Evolutionary conservation across 2,329 filamentous ascomycete species (phyloP).

Genomic region (Alternaria longipes): DNA sequence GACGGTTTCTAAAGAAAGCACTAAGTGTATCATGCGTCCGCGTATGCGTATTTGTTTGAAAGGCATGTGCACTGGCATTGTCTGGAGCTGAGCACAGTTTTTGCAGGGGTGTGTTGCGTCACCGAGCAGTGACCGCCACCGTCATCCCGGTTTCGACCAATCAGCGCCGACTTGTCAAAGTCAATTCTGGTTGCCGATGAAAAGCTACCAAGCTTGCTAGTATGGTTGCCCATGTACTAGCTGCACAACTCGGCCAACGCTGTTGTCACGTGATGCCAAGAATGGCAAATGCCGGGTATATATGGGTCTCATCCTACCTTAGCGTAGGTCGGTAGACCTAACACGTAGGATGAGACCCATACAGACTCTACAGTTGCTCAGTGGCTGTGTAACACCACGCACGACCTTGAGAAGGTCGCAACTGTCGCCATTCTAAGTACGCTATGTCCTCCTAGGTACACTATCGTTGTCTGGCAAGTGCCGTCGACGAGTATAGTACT

Average conservation of each 20-base stretch:
- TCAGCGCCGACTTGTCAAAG: neutral
- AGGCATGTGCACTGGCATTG: neutral
- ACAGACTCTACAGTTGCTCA: fast-evolving
- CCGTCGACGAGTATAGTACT: neutral
- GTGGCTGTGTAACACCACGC: neutral
- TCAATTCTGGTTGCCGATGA: neutral
- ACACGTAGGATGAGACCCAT: too few relatives aligned
- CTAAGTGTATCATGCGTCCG: neutral
- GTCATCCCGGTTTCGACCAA: neutral
- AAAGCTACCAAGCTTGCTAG: neutral
- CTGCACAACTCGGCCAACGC: neutral
- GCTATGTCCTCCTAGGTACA: neutral
- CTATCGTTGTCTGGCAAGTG: neutral
- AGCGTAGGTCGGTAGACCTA: too few relatives aligned
- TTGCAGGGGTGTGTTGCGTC: neutral
- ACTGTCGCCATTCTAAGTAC: neutral
- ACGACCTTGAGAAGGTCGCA: neutral
- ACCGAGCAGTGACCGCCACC: neutral
- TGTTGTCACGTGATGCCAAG: too few relatives aligned
- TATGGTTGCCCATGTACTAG: neutral
- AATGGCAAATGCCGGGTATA: too few relatives aligned
- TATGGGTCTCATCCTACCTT: too few relatives aligned
- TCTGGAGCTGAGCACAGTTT: neutral
- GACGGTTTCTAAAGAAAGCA: neutral
- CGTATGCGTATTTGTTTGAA: neutral